These are phyloP conservation scores for Neltuma alba DNA, from an alignment of 306 rosid species.

Conservation along the genomic window DNA sequence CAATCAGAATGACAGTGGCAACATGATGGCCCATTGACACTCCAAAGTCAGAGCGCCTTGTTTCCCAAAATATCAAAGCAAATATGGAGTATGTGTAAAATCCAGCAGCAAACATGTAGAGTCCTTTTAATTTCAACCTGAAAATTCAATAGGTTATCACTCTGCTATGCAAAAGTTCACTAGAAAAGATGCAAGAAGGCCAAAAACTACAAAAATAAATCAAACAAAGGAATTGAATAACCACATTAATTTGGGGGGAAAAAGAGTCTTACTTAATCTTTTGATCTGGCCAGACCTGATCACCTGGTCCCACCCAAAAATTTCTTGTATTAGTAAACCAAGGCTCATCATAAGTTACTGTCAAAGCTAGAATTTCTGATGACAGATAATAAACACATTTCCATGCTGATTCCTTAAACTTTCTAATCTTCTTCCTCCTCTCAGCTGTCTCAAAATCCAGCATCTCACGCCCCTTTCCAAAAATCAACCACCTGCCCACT, in stretches of 20 bases:
- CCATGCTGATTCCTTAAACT: slow-evolving; percentile 99
- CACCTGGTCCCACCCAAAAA: slow-evolving; percentile 97
- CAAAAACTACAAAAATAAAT: neutral
- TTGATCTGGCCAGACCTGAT: slow-evolving; percentile 99
- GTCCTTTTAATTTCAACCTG: slow-evolving; percentile 92
- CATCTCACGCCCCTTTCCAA: slow-evolving; percentile 61
- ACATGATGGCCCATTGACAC: slow-evolving; percentile 99
- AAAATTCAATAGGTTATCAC: slow-evolving; percentile 27
- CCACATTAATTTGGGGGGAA: slow-evolving; percentile 8
- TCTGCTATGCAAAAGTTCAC: slow-evolving; percentile 13
- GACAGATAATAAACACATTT: slow-evolving; percentile 88
- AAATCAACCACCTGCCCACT: slow-evolving; percentile 66
- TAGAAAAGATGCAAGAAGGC: slow-evolving; percentile 24
- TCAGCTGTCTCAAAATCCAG: slow-evolving; percentile 54
- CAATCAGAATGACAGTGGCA: slow-evolving; percentile 84
- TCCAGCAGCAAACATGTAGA: slow-evolving; percentile 90
- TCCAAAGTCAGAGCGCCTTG: slow-evolving; percentile 96
- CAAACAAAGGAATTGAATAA: slow-evolving; percentile 20
- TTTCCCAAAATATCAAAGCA: slow-evolving; percentile 97
- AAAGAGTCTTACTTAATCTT: slow-evolving; percentile 68
- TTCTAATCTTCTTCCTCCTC: slow-evolving; percentile 73
- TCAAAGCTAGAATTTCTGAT: slow-evolving; percentile 76
- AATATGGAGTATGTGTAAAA: slow-evolving; percentile 94
- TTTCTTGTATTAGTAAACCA: slow-evolving; percentile 83
- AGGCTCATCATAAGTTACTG: slow-evolving; percentile 81